Percentiles rank a stretch among this genome's conserved stretches.
These are phyloP conservation scores for Haplosporangium sp. DNA, from an alignment of 371 early-diverging fungal species.

Conservation along the genomic window DNA sequence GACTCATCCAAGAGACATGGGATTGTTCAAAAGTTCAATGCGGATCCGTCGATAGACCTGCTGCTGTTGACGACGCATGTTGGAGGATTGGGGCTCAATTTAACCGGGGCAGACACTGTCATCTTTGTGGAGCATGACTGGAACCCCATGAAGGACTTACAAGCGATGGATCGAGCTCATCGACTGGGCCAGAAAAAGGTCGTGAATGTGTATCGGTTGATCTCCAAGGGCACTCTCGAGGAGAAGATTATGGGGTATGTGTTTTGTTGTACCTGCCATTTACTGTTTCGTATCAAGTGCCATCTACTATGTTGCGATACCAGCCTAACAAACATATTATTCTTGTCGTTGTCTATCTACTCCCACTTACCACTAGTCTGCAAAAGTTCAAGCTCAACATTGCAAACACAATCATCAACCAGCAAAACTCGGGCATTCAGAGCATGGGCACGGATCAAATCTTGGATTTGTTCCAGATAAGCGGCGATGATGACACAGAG, in stretches of 20 bases:
- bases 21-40: conserved; percentile 95
- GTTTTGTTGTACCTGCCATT: neutral
- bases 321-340: no score
- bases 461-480: conserved; percentile 89
- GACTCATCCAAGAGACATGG: conserved; percentile 88
- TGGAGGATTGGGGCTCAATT: conserved; percentile 98
- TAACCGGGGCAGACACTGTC: conserved; percentile 99
- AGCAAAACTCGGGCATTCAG: conserved; percentile 94
- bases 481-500: conserved; percentile 54
- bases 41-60: conserved; percentile 95
- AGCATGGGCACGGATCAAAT: conserved; percentile 97
- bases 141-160: conserved; percentile 98
- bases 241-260: conserved; percentile 93
- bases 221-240: conserved; percentile 92
- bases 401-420: conserved; percentile 97
- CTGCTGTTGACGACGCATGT: conserved; percentile 97
- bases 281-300: neutral
- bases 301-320: no score
- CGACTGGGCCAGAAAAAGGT: conserved; percentile 98
- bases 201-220: conserved; percentile 95
- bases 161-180: conserved; percentile 99
- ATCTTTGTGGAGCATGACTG: conserved; percentile 99
- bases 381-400: conserved; percentile 99
- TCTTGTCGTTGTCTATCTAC: neutral
- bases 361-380: conserved; percentile 61